These are phyloP conservation scores for Penicillium manginii DNA, from an alignment of 495 filamentous ascomycete genomes.

Conservation along the genomic window DNA sequence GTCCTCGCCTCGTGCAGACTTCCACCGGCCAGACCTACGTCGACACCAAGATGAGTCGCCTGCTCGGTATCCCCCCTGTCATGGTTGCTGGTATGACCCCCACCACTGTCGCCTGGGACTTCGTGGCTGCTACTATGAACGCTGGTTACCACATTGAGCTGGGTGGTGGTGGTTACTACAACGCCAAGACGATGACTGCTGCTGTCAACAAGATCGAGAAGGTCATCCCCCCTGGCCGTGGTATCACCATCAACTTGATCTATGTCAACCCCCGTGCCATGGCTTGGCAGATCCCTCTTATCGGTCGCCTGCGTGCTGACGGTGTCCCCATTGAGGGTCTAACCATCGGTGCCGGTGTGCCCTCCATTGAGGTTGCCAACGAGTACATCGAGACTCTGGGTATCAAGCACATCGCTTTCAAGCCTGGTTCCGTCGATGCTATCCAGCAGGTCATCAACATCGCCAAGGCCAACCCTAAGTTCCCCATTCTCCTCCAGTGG, in stretches of 20 bases:
- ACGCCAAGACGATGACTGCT: constrained; percentile 84
- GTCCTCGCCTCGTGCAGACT: constrained; percentile 84
- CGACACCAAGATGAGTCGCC: constrained; percentile 95
- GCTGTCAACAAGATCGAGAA: constrained; percentile 90
- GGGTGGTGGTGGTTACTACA: constrained; percentile 91
- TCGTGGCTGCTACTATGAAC: constrained; percentile 94
- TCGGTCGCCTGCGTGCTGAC: constrained; percentile 80
- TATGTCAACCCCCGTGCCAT: constrained; percentile 96
- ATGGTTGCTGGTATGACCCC: constrained; percentile 98
- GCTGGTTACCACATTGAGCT: constrained; percentile 94
- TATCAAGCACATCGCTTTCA: constrained; percentile 53
- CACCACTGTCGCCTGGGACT: constrained; percentile 91
- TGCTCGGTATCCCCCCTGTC: constrained; percentile 85
- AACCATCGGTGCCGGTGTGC: constrained; percentile 54
- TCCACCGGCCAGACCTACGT: constrained; percentile 86
- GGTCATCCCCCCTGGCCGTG: constrained; percentile 83
- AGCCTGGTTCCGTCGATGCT: constrained; percentile 48
- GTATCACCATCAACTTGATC: constrained; percentile 92
- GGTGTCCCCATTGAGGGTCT: constrained; percentile 94
- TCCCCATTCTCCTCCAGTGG: constrained; percentile 55
- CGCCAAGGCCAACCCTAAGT: constrained; percentile 47
- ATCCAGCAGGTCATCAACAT: constrained; percentile 54
- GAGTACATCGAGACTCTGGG: constrained; percentile 52
- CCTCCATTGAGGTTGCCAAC: constrained; percentile 51
- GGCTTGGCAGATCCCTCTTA: constrained; percentile 95